These are phyloP conservation scores for Beta lomatogona DNA, from an alignment of 179 eudicot species.

Conservation along the genomic window DNA sequence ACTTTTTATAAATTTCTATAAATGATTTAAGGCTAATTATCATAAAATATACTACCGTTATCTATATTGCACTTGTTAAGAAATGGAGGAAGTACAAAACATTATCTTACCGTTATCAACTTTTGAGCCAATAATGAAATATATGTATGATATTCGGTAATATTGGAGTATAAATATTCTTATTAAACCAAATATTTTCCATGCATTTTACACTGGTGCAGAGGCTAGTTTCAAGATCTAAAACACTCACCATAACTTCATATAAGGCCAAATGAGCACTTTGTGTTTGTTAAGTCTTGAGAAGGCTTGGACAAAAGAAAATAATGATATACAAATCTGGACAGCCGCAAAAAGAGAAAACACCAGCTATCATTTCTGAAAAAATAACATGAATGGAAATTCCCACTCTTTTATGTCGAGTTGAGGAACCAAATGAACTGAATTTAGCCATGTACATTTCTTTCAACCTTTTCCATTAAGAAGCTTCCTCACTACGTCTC, in stretches of 20 bases:
- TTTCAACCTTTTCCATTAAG: neutral
- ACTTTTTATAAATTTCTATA: too few relatives aligned
- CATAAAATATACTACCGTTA: too few relatives aligned
- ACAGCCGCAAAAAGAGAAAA: constrained; percentile 1
- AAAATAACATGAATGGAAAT: constrained; percentile 16
- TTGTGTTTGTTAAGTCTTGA: neutral
- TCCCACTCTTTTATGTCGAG: constrained; percentile 25
- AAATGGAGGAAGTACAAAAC: too few relatives aligned
- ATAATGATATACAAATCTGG: neutral
- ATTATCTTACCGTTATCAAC: too few relatives aligned
- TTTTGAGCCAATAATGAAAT: too few relatives aligned
- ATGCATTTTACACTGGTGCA: too few relatives aligned
- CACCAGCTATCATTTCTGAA: neutral
- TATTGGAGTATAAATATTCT: too few relatives aligned
- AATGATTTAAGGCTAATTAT: too few relatives aligned
- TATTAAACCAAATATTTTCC: too few relatives aligned
- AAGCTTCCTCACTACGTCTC: neutral
- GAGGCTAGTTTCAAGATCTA: too few relatives aligned
- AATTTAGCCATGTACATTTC: constrained; percentile 12
- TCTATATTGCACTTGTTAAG: too few relatives aligned
- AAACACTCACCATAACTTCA: neutral
- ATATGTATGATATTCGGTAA: too few relatives aligned
- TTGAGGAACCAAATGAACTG: constrained; percentile 1
- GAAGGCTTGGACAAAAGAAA: constrained; percentile 12
- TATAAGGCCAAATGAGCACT: constrained; percentile 24